phyloP scores from a whole-genome alignment of 192 early-diverging fungal genomes.

The Phycomyces nitens region DNA sequence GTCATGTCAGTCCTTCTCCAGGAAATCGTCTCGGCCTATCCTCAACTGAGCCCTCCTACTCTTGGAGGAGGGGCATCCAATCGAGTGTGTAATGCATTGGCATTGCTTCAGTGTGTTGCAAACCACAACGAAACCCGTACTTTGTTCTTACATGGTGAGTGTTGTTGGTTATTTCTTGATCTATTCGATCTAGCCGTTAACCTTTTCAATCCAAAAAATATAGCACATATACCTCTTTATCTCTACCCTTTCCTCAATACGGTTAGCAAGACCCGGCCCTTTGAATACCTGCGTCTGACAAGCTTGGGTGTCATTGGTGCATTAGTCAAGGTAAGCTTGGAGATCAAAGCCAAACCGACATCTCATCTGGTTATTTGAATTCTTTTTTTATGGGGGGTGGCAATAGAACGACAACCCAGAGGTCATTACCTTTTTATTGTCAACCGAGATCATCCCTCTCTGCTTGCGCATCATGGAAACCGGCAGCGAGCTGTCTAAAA shows the following conservation, averaged over 20 bases:
- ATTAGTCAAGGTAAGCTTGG: constrained; percentile 75
- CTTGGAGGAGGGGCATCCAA: constrained; percentile 88
- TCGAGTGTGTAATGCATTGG: constrained; percentile 94
- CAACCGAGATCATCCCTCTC: constrained; percentile 96
- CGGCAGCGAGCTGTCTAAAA: constrained; percentile 94
- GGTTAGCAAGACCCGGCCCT: constrained; percentile 89
- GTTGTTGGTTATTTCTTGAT: neutral
- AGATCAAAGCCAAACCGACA: neutral
- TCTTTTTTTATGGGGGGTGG: neutral
- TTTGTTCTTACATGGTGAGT: constrained; percentile 73
- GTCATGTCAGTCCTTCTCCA: constrained; percentile 94
- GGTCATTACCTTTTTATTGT: constrained; percentile 91
- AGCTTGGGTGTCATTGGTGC: constrained; percentile 95
- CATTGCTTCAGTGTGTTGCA: constrained; percentile 93
- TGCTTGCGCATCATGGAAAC: constrained; percentile 99
- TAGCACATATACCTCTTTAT: constrained; percentile 92
- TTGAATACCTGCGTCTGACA: constrained; percentile 94
- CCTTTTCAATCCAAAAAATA: too few species aligned
- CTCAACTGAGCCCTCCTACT: constrained; percentile 80
- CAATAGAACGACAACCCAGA: constrained; percentile 88
- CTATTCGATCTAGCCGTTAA: too few species aligned
- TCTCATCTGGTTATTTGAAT: too few species aligned
- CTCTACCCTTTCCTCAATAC: constrained; percentile 99
- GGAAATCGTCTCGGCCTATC: constrained; percentile 96
- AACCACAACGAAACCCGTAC: constrained; percentile 88